Conservation (phyloP, 176 grass and related monocot genomes). For the Carex pumila region DNA sequence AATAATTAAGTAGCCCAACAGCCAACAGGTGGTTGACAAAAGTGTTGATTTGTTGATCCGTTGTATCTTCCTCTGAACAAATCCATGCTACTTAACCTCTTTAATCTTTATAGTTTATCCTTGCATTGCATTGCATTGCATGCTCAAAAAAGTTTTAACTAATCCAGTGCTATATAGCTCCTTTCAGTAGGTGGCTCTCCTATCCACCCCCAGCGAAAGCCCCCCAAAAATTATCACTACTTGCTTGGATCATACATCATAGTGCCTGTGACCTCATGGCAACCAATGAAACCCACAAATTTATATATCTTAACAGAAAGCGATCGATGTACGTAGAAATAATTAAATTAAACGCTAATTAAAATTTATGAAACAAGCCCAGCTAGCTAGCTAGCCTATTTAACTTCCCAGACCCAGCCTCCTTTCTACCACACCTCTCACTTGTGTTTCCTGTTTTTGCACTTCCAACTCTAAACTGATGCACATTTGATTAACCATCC, state of each 20-base stretch:
- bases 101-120: too few relatives aligned
- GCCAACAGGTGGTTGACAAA: conserved; percentile 1
- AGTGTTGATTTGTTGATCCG: conserved; percentile 17
- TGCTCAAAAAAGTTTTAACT: not conserved
- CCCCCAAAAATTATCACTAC: not conserved
- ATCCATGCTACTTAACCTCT: too few relatives aligned
- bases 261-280: not conserved
- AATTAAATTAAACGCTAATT: too few relatives aligned
- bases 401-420: conserved; percentile 16
- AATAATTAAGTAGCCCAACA: not conserved
- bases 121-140: too few relatives aligned
- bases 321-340: not conserved
- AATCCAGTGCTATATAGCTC: not conserved
- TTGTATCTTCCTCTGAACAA: not conserved
- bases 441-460: conserved; percentile 2
- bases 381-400: conserved; percentile 2
- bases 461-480: conserved; percentile 16
- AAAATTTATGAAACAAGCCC: not conserved
- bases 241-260: not conserved
- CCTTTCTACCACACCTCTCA: not conserved
- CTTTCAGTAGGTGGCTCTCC: conserved; percentile 27
- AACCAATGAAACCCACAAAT: not conserved
- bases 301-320: not conserved
- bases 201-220: conserved; percentile 14
- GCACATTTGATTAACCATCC: conserved; percentile 1